These are phyloP conservation scores for Grosmannia serpens DNA, from an alignment of 2,329 filamentous ascomycete genomes.

Conservation along the genomic window DNA sequence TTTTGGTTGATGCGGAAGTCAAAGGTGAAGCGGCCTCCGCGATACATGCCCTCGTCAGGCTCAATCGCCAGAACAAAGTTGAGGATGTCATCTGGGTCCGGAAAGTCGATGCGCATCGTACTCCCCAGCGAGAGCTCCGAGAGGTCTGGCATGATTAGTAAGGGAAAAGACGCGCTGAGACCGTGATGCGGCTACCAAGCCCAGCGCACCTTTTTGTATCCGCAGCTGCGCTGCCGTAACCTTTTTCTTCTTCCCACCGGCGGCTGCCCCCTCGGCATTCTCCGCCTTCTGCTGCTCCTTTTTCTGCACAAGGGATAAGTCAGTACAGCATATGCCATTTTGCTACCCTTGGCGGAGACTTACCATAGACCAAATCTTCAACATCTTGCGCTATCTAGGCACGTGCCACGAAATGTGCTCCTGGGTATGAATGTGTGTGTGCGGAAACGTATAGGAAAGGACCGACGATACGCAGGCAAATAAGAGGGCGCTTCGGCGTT, in stretches of 20 bases:
- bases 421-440: neutral
- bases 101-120: conserved; percentile 74
- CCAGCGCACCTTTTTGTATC: conserved; percentile 74
- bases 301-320: conserved; percentile 42
- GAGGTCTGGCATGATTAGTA: conserved; percentile 48
- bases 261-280: conserved; percentile 57
- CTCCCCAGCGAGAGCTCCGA: conserved; percentile 67
- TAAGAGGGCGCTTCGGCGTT: neutral
- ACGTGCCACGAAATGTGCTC: neutral
- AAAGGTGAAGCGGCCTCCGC: conserved; percentile 77
- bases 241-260: conserved; percentile 87
- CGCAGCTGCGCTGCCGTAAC: conserved; percentile 91
- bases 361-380: conserved; percentile 99
- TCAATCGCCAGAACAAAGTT: conserved; percentile 74
- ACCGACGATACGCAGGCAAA: neutral
- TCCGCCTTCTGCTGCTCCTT: conserved; percentile 95
- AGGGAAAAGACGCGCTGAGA: neutral
- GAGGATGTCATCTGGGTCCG: conserved; percentile 74
- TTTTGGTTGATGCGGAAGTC: conserved; percentile 86
- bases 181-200: neutral
- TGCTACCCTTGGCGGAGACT: neutral
- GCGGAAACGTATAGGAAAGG: neutral
- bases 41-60: conserved; percentile 82
- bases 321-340: conserved; percentile 16
- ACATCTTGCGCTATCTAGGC: conserved; percentile 50